Base-by-base conservation (phyloP, 768 basidiomycete genomes). In the Jaapia argillacea region DNA sequence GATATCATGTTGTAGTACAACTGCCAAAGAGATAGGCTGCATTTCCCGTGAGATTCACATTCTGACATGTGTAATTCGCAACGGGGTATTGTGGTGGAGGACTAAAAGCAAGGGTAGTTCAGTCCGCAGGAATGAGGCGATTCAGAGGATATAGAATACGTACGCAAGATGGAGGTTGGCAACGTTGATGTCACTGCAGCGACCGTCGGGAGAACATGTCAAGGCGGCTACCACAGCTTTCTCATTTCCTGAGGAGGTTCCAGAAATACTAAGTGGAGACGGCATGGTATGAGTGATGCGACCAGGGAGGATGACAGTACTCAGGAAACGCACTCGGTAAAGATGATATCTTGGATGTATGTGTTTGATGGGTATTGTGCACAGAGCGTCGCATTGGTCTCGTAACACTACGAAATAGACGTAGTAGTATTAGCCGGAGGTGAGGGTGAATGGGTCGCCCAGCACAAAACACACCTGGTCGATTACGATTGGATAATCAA, bases 401-500 rank as follows among this genome's bases (percentile, higher is more conserved):
- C 57, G 53, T 77, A 77, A 45, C 73, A 75, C 70, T 74, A 36
- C n/a, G n/a, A n/a, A n/a, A n/a, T n/a, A n/a, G 7, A 23, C 14
- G 16, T 16, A 33, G 28, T 16, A 10, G 28, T 33, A 33, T 33
- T 16, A 26, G n/a, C 18, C 40, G 24, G 36, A 43, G 41, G 13
- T 6, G 36, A 24, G 6, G 43, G 5, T 21, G 13, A 14, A 35
- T 24, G 24, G 4, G 13, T 20, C 12, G n/a, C n/a, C n/a, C n/a
- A n/a, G n/a, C n/a, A n/a, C n/a, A n/a, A 20, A 43, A 37, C 43
- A n/a, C 40, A 71, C 74, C 58, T 77, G 70, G 48, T 75, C 73
- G 45, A 82, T 75, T 38, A 78, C 58, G 24, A 83, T 61, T 5
- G 80, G 79, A 48, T 75, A 68, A 46, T 78, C 75, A 33, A 77